phyloP scores from a whole-genome alignment of 1,284 basidiomycete species.

The Tranzscheliella williamsii region DNA sequence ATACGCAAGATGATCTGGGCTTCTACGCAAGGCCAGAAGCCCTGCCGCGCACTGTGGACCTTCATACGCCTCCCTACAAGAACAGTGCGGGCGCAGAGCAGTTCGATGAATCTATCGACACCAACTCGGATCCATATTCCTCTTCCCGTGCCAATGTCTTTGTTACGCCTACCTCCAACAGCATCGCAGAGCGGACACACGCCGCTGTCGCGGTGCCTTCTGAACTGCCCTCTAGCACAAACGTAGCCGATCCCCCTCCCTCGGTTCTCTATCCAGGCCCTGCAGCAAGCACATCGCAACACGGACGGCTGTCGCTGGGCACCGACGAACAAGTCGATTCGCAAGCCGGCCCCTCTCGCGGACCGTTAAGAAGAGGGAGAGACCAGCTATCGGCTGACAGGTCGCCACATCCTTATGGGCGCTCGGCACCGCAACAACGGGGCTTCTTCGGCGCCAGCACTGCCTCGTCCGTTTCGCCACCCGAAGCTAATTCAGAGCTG shows the following conservation, averaged over 20 bases:
- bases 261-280: conserved; percentile 27
- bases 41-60: conserved; percentile 18
- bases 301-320: conserved; percentile 10
- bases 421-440: conserved; percentile 7
- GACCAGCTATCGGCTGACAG: conserved; percentile 14
- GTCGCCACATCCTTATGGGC: conserved; percentile 18
- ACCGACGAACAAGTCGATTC: conserved; percentile 22
- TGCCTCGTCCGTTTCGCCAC: conserved; percentile 13
- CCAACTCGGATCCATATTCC: conserved; percentile 7
- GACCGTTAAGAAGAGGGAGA: conserved; percentile 6
- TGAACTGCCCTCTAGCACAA: not conserved
- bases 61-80: conserved; percentile 6
- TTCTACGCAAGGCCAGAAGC: conserved; percentile 7
- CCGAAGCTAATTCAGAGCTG: conserved; percentile 13
- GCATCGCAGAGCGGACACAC: not conserved
- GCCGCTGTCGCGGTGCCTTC: not conserved
- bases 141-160: conserved; percentile 2
- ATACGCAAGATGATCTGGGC: conserved; percentile 11
- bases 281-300: conserved; percentile 7
- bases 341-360: conserved; percentile 30
- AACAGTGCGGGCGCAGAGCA: conserved; percentile 7
- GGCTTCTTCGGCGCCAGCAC: conserved; percentile 10
- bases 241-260: conserved; percentile 1
- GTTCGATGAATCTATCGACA: conserved; percentile 7
- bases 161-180: not conserved